Base-by-base conservation (phyloP, 768 basidiomycete genomes). In the Trametopsis cervina region DNA sequence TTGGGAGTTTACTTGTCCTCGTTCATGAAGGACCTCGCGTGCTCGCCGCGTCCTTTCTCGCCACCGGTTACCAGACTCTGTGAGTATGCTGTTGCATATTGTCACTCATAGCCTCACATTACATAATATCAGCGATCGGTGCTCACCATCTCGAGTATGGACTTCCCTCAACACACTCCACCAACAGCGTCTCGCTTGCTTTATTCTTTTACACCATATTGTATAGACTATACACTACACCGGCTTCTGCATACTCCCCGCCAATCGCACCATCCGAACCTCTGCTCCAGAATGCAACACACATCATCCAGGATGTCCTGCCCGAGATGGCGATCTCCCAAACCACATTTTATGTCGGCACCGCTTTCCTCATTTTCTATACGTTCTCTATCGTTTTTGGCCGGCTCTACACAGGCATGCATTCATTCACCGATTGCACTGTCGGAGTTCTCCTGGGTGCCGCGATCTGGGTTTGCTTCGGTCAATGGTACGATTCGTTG, bases 161-260 rank as follows among this genome's bases (percentile, higher is more conserved):
- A 20, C 95, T 97, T 60, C 94, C 93, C 0, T 95, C 92, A 0
- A 96, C 94, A 0, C 95, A 99, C 59, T 88, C 90, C 1, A 90
- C 93, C 6, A 95, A 96, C 63, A 79, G 82, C 46, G 76, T 92
- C 44, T 94, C 90, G 22, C 87, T 96, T 58, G 91, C 91, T 0
- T 75, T 97, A 2, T 89, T 89, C 66, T 72, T 89, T 51, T 83
- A 76, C 53, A 66, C 77, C 2, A 71, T 80, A 38, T 60, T 82
- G 43, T 75, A 81, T 60, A 66, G 66, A n/a, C 72, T 81, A 35
- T 72, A 77, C 20, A 68, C 20, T 25, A 47, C 57, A 5, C 53
- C 57, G 18, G 47, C 29, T 2, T 20, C 61, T 57, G 42, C 24
- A 2, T 17, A 17, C 17, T 22, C 7, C 38, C 55, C 46, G 17